A percentile compares a stretch with the other conserved stretches of the same genome.
Conservation (phyloP, 352 stramenopile species). For the Globisporangium canariense region DNA sequence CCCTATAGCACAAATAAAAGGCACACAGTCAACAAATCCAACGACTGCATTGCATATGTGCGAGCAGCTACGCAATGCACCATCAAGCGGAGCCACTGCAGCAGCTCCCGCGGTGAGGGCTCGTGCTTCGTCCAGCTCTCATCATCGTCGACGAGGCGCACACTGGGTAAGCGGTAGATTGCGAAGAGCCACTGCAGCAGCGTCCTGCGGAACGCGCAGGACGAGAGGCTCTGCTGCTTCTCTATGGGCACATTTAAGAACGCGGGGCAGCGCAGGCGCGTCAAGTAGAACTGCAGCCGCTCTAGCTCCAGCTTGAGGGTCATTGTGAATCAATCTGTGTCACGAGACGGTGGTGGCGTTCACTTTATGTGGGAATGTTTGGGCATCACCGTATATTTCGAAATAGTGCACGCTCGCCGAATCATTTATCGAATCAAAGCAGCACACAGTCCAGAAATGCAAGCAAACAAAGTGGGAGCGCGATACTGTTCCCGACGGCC, state of each 20-base stretch:
- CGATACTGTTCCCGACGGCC: too few species aligned
- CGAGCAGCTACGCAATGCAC: neutral
- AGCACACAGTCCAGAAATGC: too few species aligned
- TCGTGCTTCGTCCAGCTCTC: slow-evolving; percentile 32
- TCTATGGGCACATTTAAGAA: slow-evolving; percentile 22
- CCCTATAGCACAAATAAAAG: slow-evolving; percentile 13
- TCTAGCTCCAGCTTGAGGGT: neutral
- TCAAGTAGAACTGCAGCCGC: slow-evolving; percentile 5
- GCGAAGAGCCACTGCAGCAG: slow-evolving; percentile 46
- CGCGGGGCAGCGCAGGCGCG: slow-evolving; percentile 32
- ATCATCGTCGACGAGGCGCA: slow-evolving; percentile 23
- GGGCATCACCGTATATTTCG: too few species aligned
- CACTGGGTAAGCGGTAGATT: slow-evolving; percentile 27
- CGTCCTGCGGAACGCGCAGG: slow-evolving; percentile 25
- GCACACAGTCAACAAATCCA: neutral
- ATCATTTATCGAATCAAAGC: too few species aligned
- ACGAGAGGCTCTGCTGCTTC: slow-evolving; percentile 13
- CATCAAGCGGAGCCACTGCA: slow-evolving; percentile 31
- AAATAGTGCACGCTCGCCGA: too few species aligned
- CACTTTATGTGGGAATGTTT: too few species aligned
- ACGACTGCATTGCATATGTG: too few species aligned
- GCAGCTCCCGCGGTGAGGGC: slow-evolving; percentile 26
- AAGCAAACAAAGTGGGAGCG: too few species aligned
- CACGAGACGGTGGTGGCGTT: too few species aligned
- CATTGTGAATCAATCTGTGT: neutral